Conservation (phyloP, 345 rosid species). For the Luvunga scandens region DNA sequence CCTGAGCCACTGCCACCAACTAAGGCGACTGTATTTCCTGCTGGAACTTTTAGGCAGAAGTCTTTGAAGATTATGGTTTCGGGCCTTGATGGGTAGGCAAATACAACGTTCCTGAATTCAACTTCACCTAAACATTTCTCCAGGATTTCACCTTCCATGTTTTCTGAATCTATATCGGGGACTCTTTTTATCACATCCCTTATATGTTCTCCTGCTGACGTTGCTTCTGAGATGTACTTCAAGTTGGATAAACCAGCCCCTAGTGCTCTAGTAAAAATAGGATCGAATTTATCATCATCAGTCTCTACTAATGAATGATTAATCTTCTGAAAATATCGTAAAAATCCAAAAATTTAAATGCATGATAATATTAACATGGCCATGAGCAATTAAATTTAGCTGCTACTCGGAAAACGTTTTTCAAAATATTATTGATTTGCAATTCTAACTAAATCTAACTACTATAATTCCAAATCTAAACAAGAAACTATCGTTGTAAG, state of each 20-base stretch:
- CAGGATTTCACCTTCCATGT: constrained; percentile 42
- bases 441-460: too few species aligned
- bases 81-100: constrained; percentile 74
- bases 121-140: constrained; percentile 50
- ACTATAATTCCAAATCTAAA: too few species aligned
- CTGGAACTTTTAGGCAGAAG: constrained; percentile 50
- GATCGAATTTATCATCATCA: too few species aligned
- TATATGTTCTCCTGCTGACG: constrained; percentile 56
- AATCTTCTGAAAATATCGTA: too few species aligned
- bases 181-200: constrained; percentile 57
- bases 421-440: too few species aligned
- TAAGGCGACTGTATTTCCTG: constrained; percentile 70
- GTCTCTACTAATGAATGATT: too few species aligned
- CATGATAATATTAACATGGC: too few species aligned
- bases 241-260: constrained; percentile 66
- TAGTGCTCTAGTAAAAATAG: constrained; percentile 7
- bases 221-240: constrained; percentile 65
- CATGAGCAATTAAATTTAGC: too few species aligned
- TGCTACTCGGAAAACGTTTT: too few species aligned
- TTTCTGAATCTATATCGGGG: constrained; percentile 63
- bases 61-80: constrained; percentile 48
- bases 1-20: constrained; percentile 93
- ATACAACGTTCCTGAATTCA: constrained; percentile 57
- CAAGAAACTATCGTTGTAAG: too few species aligned
- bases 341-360: too few species aligned